phyloP scores from a whole-genome alignment of 495 filamentous ascomycete species.

The Xylaria bambusicola region DNA sequence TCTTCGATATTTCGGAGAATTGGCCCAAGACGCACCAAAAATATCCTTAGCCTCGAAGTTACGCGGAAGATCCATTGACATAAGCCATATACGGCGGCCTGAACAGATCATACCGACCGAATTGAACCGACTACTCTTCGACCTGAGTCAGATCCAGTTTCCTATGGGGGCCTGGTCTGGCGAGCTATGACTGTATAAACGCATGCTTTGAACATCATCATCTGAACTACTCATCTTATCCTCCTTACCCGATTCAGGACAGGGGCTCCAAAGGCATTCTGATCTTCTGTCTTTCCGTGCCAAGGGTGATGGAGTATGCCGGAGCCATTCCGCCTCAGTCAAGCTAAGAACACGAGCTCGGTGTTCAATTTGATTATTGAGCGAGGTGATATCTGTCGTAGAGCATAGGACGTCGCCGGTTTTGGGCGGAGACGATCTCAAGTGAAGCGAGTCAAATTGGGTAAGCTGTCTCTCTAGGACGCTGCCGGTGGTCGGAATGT shows the following conservation, averaged over 20 bases:
- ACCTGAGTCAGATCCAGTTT: conserved; percentile 28
- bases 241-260: neutral
- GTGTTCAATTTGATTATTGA: neutral
- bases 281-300: conserved; percentile 11
- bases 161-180: conserved; percentile 17
- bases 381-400: conserved; percentile 3
- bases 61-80: neutral
- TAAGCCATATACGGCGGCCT: neutral
- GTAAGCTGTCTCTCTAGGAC: conserved; percentile 36
- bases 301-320: conserved; percentile 38
- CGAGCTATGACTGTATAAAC: too few relatives aligned
- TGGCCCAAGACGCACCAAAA: too few relatives aligned
- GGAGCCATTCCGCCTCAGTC: conserved; percentile 44
- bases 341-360: conserved; percentile 24
- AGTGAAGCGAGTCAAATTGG: conserved; percentile 27
- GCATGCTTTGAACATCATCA: neutral
- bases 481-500: conserved; percentile 40
- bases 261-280: conserved; percentile 25
- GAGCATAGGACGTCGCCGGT: conserved; percentile 10
- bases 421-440: conserved; percentile 23
- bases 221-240: neutral
- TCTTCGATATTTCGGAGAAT: too few relatives aligned
- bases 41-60: too few relatives aligned
- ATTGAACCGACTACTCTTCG: neutral
- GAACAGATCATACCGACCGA: neutral